Conservation (phyloP, 2,329 filamentous ascomycete genomes). For the Xylariaceae sp. region DNA sequence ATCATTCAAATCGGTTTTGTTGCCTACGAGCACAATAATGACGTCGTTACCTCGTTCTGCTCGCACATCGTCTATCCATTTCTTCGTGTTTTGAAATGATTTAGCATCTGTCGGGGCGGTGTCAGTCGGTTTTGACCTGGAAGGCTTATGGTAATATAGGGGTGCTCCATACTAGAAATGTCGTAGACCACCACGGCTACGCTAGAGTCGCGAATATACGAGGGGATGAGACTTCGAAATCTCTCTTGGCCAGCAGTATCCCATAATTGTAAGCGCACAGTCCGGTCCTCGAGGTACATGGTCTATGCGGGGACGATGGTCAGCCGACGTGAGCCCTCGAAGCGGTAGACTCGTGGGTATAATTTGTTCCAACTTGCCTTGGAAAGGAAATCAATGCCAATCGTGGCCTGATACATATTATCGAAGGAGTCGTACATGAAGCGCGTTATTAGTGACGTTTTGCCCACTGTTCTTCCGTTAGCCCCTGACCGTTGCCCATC, state of each 20-base stretch:
- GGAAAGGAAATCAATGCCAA: conserved; percentile 97
- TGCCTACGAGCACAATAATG: conserved; percentile 96
- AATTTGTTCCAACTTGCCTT: conserved; percentile 56
- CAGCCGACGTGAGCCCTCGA: conserved; percentile 8
- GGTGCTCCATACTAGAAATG: conserved; percentile 65
- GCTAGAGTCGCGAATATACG: conserved; percentile 95
- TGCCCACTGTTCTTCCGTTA: conserved; percentile 64
- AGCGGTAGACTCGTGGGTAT: background rate
- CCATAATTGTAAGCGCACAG: conserved; percentile 95
- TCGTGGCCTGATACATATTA: conserved; percentile 99
- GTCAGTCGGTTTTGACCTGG: conserved; percentile 12
- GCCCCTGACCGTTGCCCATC: background rate
- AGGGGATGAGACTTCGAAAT: conserved; percentile 94
- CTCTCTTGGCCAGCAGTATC: conserved; percentile 97
- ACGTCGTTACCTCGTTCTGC: conserved; percentile 97
- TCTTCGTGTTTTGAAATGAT: conserved; percentile 96
- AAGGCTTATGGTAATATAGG: background rate
- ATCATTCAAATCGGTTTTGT: conserved; percentile 98
- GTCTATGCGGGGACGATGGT: conserved; percentile 50
- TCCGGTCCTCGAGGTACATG: conserved; percentile 99
- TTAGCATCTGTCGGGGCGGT: conserved; percentile 60
- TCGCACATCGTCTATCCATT: conserved; percentile 98
- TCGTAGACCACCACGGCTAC: conserved; percentile 99
- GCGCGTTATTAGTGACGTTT: conserved; percentile 95
- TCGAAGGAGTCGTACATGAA: conserved; percentile 99